Conservation (phyloP, 176 grass and related monocot species). For the Saccharum spontaneum region DNA sequence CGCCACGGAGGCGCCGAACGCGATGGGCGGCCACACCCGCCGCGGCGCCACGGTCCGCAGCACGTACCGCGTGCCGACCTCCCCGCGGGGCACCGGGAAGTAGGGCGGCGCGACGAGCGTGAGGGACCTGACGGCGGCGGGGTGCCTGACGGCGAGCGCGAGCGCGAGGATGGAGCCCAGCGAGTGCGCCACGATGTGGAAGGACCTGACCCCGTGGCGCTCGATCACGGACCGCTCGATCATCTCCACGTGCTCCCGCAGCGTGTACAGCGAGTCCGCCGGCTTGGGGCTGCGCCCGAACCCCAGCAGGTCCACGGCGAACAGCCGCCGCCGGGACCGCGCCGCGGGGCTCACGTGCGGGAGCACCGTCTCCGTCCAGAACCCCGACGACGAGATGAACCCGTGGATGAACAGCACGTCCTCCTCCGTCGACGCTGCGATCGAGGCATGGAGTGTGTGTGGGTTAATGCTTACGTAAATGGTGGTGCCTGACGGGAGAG, state of each 20-base stretch:
- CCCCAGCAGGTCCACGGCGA: conserved; percentile 75
- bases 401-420: conserved; percentile 85
- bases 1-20: conserved; percentile 77
- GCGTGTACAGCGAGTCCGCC: conserved; percentile 71
- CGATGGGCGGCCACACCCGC: conserved; percentile 81
- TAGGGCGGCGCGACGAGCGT: conserved; percentile 74
- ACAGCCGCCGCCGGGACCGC: conserved; percentile 41
- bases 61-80: conserved; percentile 71
- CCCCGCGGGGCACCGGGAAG: conserved; percentile 77
- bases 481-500: no score
- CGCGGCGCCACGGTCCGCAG: conserved; percentile 83
- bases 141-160: conserved; percentile 67
- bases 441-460: no score
- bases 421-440: conserved; percentile 20
- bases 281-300: conserved; percentile 80
- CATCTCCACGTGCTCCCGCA: conserved; percentile 67
- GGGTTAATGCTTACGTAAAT: no score
- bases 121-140: conserved; percentile 52
- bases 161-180: conserved; percentile 70
- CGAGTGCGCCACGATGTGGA: conserved; percentile 79
- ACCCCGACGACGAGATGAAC: conserved; percentile 73
- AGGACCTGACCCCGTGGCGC: conserved; percentile 46
- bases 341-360: conserved; percentile 52
- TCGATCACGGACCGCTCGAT: conserved; percentile 72
- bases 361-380: conserved; percentile 81